Evolutionary conservation across 2,329 filamentous ascomycete genomes (phyloP), one percentile per base, ranked within the genome.

Genomic region (Trichoderma brevicompactum): DNA sequence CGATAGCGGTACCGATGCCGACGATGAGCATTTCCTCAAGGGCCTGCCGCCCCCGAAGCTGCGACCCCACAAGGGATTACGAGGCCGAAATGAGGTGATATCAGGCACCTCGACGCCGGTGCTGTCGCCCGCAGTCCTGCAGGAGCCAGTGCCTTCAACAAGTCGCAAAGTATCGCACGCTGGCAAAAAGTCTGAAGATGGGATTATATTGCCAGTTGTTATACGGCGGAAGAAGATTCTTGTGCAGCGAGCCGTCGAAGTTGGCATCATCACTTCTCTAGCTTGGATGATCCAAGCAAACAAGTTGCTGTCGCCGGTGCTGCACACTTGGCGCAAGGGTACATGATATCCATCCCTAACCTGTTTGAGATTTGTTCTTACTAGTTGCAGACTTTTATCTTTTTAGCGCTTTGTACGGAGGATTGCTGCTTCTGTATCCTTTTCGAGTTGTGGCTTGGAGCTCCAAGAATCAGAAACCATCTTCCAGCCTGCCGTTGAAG

Each of bases 1-100:
- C 76, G 94, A 97, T 70, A 97, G 93, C 75, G 94, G 94, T 28
- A 96, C 94, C 17, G 94, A 98, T 75, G 94, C 94, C 44, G 94
- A 97, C 72, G 94, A 98, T 79, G 94, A 98, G 76, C 91, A 94
- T 68, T 89, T 94, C 70, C 82, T 97, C 65, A 95, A 90, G 75
- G 91, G 93, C 0, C 80, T 97, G 23, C 94, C 94, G 1, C 92
- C 94, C 2, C 91, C 94, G 2, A 89, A 84, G n/a, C 71, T 84
- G 8, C 85, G 87, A 67, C 82, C 87, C 38, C 89, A 91, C 74
- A 97, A 97, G 78, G 94, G 93, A 7, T 77, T 97, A 55, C 85
- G 90, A 66, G 89, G 86, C 66, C 78, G 76, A 66, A 83, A 86
- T 70, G 88, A 84, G 71, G 74, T 72, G 3, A 71, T 84, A 2